Conservation (phyloP, 192 early-diverging fungal genomes). For the Dissophora globulifera region DNA sequence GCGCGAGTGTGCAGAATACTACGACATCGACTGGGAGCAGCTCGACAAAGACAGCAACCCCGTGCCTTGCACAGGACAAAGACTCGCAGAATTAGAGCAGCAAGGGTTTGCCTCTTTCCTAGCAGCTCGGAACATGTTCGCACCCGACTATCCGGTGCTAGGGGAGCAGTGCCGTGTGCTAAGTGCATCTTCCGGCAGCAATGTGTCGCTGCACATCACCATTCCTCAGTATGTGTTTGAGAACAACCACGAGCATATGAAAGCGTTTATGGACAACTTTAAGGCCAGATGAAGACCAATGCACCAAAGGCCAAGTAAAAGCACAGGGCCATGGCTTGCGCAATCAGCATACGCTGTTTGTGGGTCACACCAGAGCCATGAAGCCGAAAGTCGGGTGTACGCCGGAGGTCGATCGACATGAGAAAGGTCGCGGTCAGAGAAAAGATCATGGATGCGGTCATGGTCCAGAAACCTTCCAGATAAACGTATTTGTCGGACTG, state of each 20-base stretch:
- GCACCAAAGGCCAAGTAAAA: constrained; percentile 44
- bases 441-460: constrained; percentile 35
- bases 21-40: constrained; percentile 5
- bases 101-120: background rate
- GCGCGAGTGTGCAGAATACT: background rate
- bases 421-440: constrained; percentile 26
- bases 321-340: constrained; percentile 36
- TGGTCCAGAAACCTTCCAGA: constrained; percentile 45
- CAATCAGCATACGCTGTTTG: constrained; percentile 41
- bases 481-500: constrained; percentile 20
- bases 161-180: background rate
- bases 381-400: constrained; percentile 33
- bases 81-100: constrained; percentile 5
- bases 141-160: background rate
- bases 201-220: constrained; percentile 4
- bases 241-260: constrained; percentile 16
- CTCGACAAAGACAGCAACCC: background rate
- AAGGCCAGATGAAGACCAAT: constrained; percentile 24
- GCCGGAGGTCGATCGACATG: constrained; percentile 38
- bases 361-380: constrained; percentile 47
- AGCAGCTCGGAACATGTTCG: background rate
- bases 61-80: no score
- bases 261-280: constrained; percentile 10
- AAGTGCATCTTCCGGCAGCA: constrained; percentile 7
- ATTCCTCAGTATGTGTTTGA: constrained; percentile 2